Percentiles rank a stretch among this genome's conserved stretches.
Evolutionary conservation across 2,329 filamentous ascomycete species (phyloP).

Genomic region (Ascomycota sp.): DNA sequence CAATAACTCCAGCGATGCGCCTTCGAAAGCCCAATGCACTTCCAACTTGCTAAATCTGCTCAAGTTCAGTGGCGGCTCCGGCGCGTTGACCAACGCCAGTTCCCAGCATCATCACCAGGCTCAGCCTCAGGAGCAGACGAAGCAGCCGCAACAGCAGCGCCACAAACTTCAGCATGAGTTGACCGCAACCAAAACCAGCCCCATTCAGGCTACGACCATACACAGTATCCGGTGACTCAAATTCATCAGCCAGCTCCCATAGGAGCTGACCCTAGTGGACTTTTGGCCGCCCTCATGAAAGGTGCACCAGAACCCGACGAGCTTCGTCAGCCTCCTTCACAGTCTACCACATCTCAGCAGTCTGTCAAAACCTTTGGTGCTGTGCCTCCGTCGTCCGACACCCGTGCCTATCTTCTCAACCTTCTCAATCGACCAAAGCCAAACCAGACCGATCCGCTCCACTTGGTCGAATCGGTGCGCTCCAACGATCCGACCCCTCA

Average conservation of each 20-base stretch:
- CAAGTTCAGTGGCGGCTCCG: conserved; percentile 30
- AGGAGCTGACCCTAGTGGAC: conserved; percentile 32
- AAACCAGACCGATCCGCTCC: conserved; percentile 30
- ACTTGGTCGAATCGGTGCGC: conserved; percentile 20
- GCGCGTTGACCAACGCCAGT: conserved; percentile 8
- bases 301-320: conserved; percentile 30
- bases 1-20: conserved; percentile 15
- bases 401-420: conserved; percentile 70
- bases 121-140: conserved; percentile 7
- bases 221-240: conserved; percentile 12
- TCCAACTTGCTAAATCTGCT: conserved; percentile 38
- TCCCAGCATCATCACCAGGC: conserved; percentile 15
- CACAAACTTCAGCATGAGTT: conserved; percentile 5
- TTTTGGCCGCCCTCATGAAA: conserved; percentile 40
- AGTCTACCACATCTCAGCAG: conserved; percentile 7
- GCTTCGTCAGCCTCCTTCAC: conserved; percentile 6
- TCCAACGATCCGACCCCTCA: conserved; percentile 24
- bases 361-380: conserved; percentile 20
- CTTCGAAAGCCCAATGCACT: conserved; percentile 24
- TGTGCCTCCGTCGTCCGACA: conserved; percentile 40
- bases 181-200: conserved; percentile 3
- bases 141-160: conserved; percentile 8
- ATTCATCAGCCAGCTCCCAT: conserved; percentile 37
- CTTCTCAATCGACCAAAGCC: conserved; percentile 65
- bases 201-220: conserved; percentile 5